Evolutionary conservation across 176 grass and related monocot species (phyloP).

Genomic region (Musa troglodytarum): DNA sequence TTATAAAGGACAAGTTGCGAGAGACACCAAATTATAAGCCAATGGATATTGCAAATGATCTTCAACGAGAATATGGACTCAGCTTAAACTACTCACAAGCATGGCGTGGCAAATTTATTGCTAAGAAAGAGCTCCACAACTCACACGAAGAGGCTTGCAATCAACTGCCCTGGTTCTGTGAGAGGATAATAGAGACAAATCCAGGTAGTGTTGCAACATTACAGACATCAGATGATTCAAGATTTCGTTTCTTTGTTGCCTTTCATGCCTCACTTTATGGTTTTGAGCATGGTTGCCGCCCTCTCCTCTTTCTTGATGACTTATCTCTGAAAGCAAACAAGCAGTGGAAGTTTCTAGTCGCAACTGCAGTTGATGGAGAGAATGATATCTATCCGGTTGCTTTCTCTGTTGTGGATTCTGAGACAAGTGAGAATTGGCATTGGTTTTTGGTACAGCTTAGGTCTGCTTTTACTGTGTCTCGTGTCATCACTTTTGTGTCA

Average conservation of each 20-base stretch:
- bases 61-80: slow-evolving; percentile 82
- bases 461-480: slow-evolving; percentile 47
- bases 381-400: slow-evolving; percentile 81
- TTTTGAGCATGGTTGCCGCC: slow-evolving; percentile 89
- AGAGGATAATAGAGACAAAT: slow-evolving; percentile 81
- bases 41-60: slow-evolving; percentile 85
- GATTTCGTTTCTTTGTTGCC: slow-evolving; percentile 73
- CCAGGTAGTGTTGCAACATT: slow-evolving; percentile 81
- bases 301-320: slow-evolving; percentile 75
- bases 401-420: slow-evolving; percentile 72
- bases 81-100: slow-evolving; percentile 92
- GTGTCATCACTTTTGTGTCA: slow-evolving; percentile 70
- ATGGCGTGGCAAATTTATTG: slow-evolving; percentile 93
- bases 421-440: slow-evolving; percentile 61
- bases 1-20: slow-evolving; percentile 93
- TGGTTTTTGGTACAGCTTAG: slow-evolving; percentile 92
- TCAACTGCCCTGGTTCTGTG: slow-evolving; percentile 90
- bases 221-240: slow-evolving; percentile 68
- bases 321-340: slow-evolving; percentile 70
- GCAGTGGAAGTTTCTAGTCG: slow-evolving; percentile 70
- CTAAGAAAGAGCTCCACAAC: slow-evolving; percentile 82
- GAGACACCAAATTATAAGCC: slow-evolving; percentile 89
- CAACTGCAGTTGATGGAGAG: slow-evolving; percentile 76
- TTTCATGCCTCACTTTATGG: slow-evolving; percentile 81
- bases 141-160: slow-evolving; percentile 74